These are phyloP conservation scores for Moniliella sp. DNA, from an alignment of 1,284 basidiomycete genomes.

Conservation along the genomic window DNA sequence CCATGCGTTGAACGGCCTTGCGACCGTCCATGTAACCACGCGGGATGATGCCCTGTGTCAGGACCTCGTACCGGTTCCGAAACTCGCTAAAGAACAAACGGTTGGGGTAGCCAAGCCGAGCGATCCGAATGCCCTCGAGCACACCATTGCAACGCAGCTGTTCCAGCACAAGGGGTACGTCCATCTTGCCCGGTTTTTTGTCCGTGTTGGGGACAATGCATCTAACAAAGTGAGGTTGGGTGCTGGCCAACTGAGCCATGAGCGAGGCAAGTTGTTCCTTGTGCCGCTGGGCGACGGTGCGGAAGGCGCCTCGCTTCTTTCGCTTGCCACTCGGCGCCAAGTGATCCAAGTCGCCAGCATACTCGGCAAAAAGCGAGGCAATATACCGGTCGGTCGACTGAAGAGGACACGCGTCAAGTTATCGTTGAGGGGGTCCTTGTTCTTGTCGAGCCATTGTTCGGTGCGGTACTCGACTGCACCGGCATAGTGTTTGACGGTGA, in stretches of 20 bases:
- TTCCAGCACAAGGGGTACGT: constrained; percentile 82
- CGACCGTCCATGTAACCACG: constrained; percentile 90
- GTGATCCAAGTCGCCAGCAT: constrained; percentile 58
- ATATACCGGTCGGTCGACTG: constrained; percentile 62
- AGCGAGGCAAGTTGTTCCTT: constrained; percentile 86
- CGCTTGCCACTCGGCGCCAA: constrained; percentile 68
- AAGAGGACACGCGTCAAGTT: constrained; percentile 76
- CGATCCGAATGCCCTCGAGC: constrained; percentile 91
- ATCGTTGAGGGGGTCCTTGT: constrained; percentile 95
- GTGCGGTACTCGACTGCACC: constrained; percentile 90
- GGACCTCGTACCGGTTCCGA: constrained; percentile 81
- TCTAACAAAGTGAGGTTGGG: constrained; percentile 91
- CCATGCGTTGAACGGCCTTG: constrained; percentile 79
- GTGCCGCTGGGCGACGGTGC: constrained; percentile 83
- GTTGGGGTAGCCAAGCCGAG: constrained; percentile 93
- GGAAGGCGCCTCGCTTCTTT: constrained; percentile 84
- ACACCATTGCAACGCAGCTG: constrained; percentile 97
- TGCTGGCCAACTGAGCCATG: constrained; percentile 73
- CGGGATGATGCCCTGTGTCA: constrained; percentile 76
- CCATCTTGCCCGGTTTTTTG: constrained; percentile 81
- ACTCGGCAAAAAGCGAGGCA: constrained; percentile 64
- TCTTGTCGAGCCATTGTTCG: constrained; percentile 94
- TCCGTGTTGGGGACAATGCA: constrained; percentile 87
- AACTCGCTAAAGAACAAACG: constrained; percentile 90
- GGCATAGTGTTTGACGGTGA: constrained; percentile 87